A percentile compares a stretch with the other conserved stretches of the same genome.
phyloP scores from a whole-genome alignment of 257 asterid species.

The Nicotiana benthamiana region DNA sequence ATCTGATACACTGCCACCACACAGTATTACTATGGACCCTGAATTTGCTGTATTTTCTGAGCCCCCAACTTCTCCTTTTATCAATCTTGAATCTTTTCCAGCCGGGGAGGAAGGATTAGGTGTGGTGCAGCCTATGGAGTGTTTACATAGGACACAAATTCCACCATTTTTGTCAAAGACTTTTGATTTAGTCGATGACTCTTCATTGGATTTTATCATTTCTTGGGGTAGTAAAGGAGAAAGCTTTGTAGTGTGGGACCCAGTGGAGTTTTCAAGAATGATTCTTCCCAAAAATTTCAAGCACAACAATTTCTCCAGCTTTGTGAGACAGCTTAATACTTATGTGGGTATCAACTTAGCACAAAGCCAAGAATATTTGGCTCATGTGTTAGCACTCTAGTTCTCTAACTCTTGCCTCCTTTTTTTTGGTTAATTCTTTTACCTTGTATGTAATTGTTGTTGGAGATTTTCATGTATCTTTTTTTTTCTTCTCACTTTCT shows the following conservation, averaged over 20 bases:
- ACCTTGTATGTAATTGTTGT: constrained; percentile 4
- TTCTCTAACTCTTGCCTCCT: constrained; percentile 1
- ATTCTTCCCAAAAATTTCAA: constrained; percentile 70
- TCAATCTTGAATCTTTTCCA: constrained; percentile 26
- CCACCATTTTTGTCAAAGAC: constrained; percentile 82
- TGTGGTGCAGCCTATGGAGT: constrained; percentile 53
- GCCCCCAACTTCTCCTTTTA: constrained; percentile 13
- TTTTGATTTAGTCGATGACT: constrained; percentile 71
- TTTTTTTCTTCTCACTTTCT: background rate
- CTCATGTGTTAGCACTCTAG: constrained; percentile 12
- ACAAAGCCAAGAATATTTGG: constrained; percentile 10
- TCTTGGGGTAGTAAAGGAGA: constrained; percentile 61
- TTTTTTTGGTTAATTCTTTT: background rate
- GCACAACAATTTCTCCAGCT: constrained; percentile 91
- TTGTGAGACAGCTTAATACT: constrained; percentile 92
- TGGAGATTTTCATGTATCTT: constrained; percentile 6
- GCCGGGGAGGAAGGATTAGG: constrained; percentile 4
- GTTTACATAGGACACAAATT: constrained; percentile 42
- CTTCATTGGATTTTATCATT: constrained; percentile 45
- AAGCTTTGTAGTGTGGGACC: constrained; percentile 86
- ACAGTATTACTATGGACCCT: background rate
- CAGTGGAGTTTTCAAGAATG: constrained; percentile 47
- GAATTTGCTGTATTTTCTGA: background rate
- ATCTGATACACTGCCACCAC: too few species aligned
- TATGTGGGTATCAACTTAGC: constrained; percentile 65